phyloP scores from a whole-genome alignment of 2,329 filamentous ascomycete species.

The Pseudohalonectria lignicola region DNA sequence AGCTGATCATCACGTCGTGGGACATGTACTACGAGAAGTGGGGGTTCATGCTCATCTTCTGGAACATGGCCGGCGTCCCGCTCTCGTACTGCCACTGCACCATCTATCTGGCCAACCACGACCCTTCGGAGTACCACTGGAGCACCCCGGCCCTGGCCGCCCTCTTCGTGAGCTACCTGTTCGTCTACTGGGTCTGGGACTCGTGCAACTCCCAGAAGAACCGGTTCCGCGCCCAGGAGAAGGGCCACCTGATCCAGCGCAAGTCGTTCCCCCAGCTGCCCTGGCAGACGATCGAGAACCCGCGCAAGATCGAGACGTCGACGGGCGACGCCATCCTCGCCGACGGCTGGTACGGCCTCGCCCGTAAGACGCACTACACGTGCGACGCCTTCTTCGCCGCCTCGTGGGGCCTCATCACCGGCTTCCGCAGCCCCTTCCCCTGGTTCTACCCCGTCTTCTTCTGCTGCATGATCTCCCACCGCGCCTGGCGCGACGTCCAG shows the following conservation, averaged over 20 bases:
- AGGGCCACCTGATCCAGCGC: slow-evolving; percentile 50
- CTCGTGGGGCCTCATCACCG: slow-evolving; percentile 71
- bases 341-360: slow-evolving; percentile 69
- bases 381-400: slow-evolving; percentile 71
- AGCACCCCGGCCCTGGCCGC: slow-evolving; percentile 48
- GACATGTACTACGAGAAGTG: slow-evolving; percentile 88
- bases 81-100: slow-evolving; percentile 77
- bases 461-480: slow-evolving; percentile 68
- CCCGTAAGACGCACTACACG: slow-evolving; percentile 70
- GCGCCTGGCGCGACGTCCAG: slow-evolving; percentile 64
- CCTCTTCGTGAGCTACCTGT: slow-evolving; percentile 55
- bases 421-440: slow-evolving; percentile 69
- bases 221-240: slow-evolving; percentile 62
- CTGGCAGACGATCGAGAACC: slow-evolving; percentile 65
- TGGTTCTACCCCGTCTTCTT: slow-evolving; percentile 92
- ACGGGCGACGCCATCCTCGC: slow-evolving; percentile 60
- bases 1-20: slow-evolving; percentile 71
- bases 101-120: slow-evolving; percentile 67
- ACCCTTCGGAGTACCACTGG: slow-evolving; percentile 58
- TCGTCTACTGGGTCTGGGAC: slow-evolving; percentile 78
- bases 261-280: slow-evolving; percentile 72
- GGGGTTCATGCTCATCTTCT: slow-evolving; percentile 86
- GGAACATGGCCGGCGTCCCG: slow-evolving; percentile 75
- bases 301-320: slow-evolving; percentile 56
- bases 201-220: slow-evolving; percentile 79